Percentiles rank a stretch among this genome's conserved stretches.
phyloP scores from a whole-genome alignment of 106 monocot genomes.

The Dactylorhiza incarnata region DNA sequence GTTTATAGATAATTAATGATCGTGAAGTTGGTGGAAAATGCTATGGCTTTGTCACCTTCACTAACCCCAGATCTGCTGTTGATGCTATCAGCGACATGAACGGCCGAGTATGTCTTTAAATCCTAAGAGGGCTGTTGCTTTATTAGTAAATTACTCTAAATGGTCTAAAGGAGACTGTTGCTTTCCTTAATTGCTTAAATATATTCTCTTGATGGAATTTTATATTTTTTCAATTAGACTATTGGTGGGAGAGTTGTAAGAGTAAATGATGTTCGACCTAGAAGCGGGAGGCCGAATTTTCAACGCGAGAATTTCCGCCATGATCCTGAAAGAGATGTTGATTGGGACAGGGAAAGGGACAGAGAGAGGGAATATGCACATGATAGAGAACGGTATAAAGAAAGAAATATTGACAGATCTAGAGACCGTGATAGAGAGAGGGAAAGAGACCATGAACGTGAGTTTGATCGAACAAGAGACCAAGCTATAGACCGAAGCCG shows the following conservation, averaged over 20 bases:
- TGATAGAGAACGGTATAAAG: slow-evolving; percentile 49
- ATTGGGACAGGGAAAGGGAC: slow-evolving; percentile 52
- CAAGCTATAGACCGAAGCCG: slow-evolving; percentile 30
- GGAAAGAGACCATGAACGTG: slow-evolving; percentile 43
- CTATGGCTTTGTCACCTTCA: slow-evolving; percentile 93
- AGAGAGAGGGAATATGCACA: slow-evolving; percentile 42
- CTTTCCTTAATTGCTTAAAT: background rate
- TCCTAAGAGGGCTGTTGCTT: background rate
- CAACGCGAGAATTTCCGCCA: slow-evolving; percentile 49
- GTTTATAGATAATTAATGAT: slow-evolving; percentile 83
- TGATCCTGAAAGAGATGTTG: slow-evolving; percentile 36
- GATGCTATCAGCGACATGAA: slow-evolving; percentile 87
- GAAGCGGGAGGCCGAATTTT: slow-evolving; percentile 56
- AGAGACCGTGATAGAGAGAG: slow-evolving; percentile 42
- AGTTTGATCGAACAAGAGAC: slow-evolving; percentile 43
- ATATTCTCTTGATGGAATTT: background rate
- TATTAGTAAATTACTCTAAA: background rate
- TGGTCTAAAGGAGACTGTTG: background rate
- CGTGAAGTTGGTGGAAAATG: slow-evolving; percentile 88
- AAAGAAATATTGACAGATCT: slow-evolving; percentile 40
- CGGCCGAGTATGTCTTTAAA: slow-evolving; percentile 51
- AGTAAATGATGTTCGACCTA: slow-evolving; percentile 80
- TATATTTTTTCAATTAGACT: slow-evolving; percentile 33
- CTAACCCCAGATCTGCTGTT: slow-evolving; percentile 72
- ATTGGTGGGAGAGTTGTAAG: slow-evolving; percentile 74